These are phyloP conservation scores for Leptomonas pyrrhocoris DNA, from an alignment of 208 protist species.

Conservation along the genomic window DNA sequence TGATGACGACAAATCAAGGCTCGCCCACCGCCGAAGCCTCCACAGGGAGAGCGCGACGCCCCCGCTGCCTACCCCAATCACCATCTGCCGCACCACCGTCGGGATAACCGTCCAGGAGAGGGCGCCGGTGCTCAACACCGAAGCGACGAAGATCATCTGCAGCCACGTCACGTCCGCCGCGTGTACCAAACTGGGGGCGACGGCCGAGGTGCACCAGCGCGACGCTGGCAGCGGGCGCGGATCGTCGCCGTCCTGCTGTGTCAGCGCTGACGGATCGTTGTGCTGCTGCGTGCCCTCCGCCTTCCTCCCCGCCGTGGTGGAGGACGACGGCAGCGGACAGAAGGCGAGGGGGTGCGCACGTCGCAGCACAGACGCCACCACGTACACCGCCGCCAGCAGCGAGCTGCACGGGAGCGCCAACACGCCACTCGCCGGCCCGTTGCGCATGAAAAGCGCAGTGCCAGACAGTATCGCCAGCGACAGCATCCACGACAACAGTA, in stretches of 20 bases:
- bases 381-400: slow-evolving; percentile 39
- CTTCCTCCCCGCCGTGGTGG: neutral
- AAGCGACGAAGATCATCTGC: slow-evolving; percentile 10
- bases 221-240: slow-evolving; percentile 29
- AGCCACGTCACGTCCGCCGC: slow-evolving; percentile 33
- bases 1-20: neutral
- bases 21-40: slow-evolving; percentile 6
- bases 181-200: slow-evolving; percentile 31
- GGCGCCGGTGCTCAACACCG: slow-evolving; percentile 22
- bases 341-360: slow-evolving; percentile 18
- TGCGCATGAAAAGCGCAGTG: slow-evolving; percentile 30
- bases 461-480: slow-evolving; percentile 2
- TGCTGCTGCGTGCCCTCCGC: neutral
- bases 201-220: slow-evolving; percentile 31
- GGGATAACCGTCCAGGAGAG: slow-evolving; percentile 25
- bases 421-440: slow-evolving; percentile 11
- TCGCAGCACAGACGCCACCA: slow-evolving; percentile 15
- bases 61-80: neutral
- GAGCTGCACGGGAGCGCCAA: slow-evolving; percentile 13
- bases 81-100: neutral
- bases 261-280: slow-evolving; percentile 4
- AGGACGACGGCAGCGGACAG: neutral
- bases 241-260: slow-evolving; percentile 21
- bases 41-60: neutral
- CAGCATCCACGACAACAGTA: slow-evolving; percentile 43